These are phyloP conservation scores for Ophiorrhiza pumila DNA, from an alignment of 257 asterid genomes.

Conservation along the genomic window DNA sequence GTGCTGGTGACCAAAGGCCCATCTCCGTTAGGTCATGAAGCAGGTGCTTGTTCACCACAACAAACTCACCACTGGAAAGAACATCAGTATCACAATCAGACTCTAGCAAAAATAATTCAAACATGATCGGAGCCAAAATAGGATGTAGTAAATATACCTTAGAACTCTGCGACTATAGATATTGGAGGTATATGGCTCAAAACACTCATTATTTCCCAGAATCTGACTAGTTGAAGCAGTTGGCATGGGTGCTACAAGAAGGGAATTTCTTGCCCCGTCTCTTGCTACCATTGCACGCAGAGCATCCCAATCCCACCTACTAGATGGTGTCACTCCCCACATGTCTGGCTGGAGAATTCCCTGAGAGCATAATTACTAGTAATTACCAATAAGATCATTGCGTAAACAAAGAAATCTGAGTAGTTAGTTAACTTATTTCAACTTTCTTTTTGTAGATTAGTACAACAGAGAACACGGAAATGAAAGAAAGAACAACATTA, in stretches of 20 bases:
- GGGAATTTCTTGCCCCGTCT: slow-evolving; percentile 84
- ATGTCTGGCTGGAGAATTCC: slow-evolving; percentile 94
- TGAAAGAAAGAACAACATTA: not conserved
- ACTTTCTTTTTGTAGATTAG: not conserved
- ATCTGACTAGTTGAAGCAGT: slow-evolving; percentile 99
- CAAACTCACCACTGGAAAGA: slow-evolving; percentile 79
- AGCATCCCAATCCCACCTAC: slow-evolving; percentile 86
- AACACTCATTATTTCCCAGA: slow-evolving; percentile 97
- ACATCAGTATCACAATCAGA: slow-evolving; percentile 6
- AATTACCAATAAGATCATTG: not conserved
- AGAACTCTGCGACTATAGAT: slow-evolving; percentile 90
- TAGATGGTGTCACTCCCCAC: slow-evolving; percentile 88
- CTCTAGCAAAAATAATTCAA: not conserved
- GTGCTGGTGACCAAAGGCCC: slow-evolving; percentile 87
- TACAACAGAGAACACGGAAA: not conserved
- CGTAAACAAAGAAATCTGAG: not conserved
- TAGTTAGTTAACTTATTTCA: not conserved
- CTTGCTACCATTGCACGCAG: slow-evolving; percentile 58
- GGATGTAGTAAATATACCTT: slow-evolving; percentile 38
- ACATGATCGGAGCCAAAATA: not conserved
- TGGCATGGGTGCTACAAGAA: slow-evolving; percentile 96
- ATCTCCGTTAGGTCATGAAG: slow-evolving; percentile 85
- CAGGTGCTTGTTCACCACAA: slow-evolving; percentile 96
- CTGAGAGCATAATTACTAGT: slow-evolving; percentile 31
- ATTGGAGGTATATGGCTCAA: slow-evolving; percentile 95